Evolutionary conservation across 2,329 filamentous ascomycete genomes (phyloP), one percentile per base, ranked within the genome.

Genomic region (Tolypocladium guangdongense): DNA sequence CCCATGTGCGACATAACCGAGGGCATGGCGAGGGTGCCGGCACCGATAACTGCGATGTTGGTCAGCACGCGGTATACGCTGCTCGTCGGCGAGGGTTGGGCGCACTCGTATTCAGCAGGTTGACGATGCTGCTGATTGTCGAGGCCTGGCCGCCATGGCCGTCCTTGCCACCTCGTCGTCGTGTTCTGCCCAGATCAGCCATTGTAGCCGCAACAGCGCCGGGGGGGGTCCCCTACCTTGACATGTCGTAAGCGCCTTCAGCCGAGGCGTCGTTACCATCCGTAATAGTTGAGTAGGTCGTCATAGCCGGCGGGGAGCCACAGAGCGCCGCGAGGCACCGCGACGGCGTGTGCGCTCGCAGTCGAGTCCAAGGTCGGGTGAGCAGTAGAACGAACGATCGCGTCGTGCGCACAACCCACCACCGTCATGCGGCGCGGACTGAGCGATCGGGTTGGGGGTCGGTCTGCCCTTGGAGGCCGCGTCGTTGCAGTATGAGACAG

Each of bases 1-100:
- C 93, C 93, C 83, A 97, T 96, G 64, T 96, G 90, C 16, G 90
- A 93, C 71, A 99, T 83, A 46, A 93, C 92, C 7, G 89, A 85
- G n/a, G 92, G 92, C 91, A 96, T 84, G 49, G 92, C 93, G 43
- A 99, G 82, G 2, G 95, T 91, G 52, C 93, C 93, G 37, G 93
- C 92, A 54, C 93, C 93, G 58, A 99, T 83, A 64, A 99, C 89
- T 93, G 63, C 45, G n/a, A n/a, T 55, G 30, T n/a, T 12, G 20
- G 52, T 63, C 53, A 66, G 60, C 54, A 55, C 0, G 24, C 16
- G 10, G 43, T 8, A 20, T 7, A 14, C 35, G 10, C 20, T 32
- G 45, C 45, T 12, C 54, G 57, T 59, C 46, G 57, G 41, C 20
- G 33, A 27, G 14, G 46, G 35, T 43, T 22, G 33, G 43, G 63